Conservation (phyloP, 2,329 filamentous ascomycete genomes). For the Diplocarpon rosae region DNA sequence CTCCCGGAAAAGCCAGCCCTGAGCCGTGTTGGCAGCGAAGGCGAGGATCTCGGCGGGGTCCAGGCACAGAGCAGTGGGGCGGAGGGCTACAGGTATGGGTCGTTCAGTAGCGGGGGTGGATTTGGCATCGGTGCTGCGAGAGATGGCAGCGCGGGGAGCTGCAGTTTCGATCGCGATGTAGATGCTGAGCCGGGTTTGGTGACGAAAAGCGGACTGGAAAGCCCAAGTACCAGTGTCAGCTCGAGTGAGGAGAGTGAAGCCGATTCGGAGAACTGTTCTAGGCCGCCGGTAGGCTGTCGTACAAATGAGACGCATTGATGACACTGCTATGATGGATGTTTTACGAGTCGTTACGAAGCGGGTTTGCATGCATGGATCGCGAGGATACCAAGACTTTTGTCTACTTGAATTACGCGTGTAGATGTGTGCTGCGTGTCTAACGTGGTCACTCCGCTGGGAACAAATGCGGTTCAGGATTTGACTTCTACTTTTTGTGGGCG, state of each 20-base stretch:
- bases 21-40: constrained; percentile 35
- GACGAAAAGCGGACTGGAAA: constrained; percentile 24
- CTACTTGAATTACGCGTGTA: too few species aligned
- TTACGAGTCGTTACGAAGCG: too few species aligned
- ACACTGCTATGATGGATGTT: too few species aligned
- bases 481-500: too few species aligned
- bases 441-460: too few species aligned
- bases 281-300: background rate
- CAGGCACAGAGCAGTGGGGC: constrained; percentile 15
- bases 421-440: too few species aligned
- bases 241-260: constrained; percentile 17
- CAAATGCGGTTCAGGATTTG: too few species aligned
- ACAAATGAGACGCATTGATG: too few species aligned
- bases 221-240: constrained; percentile 26
- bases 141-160: constrained; percentile 14
- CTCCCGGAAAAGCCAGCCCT: constrained; percentile 61
- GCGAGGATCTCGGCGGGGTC: constrained; percentile 15
- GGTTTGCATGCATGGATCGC: too few species aligned
- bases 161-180: constrained; percentile 14
- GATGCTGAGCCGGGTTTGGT: constrained; percentile 11
- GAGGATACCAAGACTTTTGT: too few species aligned
- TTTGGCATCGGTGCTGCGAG: constrained; percentile 20
- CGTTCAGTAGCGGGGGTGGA: constrained; percentile 13
- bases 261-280: constrained; percentile 1
- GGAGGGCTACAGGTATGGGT: constrained; percentile 18